Evolutionary conservation across 2,329 filamentous ascomycete species (phyloP).

Genomic region (Rhynchosporium agropyri): DNA sequence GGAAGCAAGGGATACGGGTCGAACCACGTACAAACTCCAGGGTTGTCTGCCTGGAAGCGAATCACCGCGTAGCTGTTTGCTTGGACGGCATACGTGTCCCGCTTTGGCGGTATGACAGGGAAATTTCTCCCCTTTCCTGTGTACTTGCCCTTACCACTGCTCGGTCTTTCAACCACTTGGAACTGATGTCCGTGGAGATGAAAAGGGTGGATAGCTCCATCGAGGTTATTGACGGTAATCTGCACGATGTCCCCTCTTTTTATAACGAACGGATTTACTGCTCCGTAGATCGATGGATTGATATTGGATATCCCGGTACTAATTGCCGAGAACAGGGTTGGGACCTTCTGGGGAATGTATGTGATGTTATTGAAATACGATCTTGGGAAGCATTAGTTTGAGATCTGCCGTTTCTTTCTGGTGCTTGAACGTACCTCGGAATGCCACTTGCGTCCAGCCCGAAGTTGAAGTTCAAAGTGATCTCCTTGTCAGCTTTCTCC

Average conservation of each 20-base stretch:
- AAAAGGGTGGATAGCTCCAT: slow-evolving; percentile 52
- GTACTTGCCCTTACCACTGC: slow-evolving; percentile 12
- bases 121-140: slow-evolving; percentile 18
- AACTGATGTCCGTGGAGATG: slow-evolving; percentile 60
- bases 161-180: slow-evolving; percentile 39
- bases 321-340: slow-evolving; percentile 76
- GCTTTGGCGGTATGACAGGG: slow-evolving; percentile 51
- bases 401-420: neutral
- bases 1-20: too few species aligned
- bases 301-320: slow-evolving; percentile 51
- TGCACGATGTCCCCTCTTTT: slow-evolving; percentile 63
- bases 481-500: slow-evolving; percentile 20
- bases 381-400: slow-evolving; percentile 16
- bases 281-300: slow-evolving; percentile 63
- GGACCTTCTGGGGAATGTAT: slow-evolving; percentile 74
- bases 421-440: slow-evolving; percentile 21
- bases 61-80: slow-evolving; percentile 47
- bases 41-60: slow-evolving; percentile 53
- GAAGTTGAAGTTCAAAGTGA: slow-evolving; percentile 32
- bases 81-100: slow-evolving; percentile 48
- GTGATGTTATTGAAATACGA: slow-evolving; percentile 75
- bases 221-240: slow-evolving; percentile 54
- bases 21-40: slow-evolving; percentile 46
- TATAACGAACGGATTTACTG: slow-evolving; percentile 67
- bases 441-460: slow-evolving; percentile 25